Evolutionary conservation across 495 filamentous ascomycete genomes (phyloP), one percentile per base, ranked within the genome.

Genomic region (Pyrenopolyporus hunteri): DNA sequence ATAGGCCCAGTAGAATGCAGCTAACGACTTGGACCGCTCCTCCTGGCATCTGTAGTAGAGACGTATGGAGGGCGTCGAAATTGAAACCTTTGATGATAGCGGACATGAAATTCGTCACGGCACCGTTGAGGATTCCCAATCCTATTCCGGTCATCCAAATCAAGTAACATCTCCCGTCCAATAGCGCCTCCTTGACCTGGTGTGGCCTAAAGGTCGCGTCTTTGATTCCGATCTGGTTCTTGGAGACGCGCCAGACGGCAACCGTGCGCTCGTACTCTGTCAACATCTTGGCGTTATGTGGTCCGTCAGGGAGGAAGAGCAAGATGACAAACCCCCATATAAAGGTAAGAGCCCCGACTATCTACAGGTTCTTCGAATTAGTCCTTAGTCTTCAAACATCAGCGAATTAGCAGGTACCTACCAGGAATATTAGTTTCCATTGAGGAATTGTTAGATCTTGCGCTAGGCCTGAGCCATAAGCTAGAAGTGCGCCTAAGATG

Each of bases 321-420:
- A 70, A 46, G 44, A 77, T 72, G 39, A 77, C 63, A 23, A 72
- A 70, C 0, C 66, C 64, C 75, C 75, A 77, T 6, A 70, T 22
- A 45, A 82, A 74, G 26, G 78, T 83, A n/a, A 83, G 62, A 1
- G 76, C 64, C 4, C 82, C 82, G 40, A 81, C 80, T 11, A 68
- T 68, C 66, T 68, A 57, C 26, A 48, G 8, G 19, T 3, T 17
- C 26, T 28, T 10, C 20, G n/a, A 11, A 29, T 59, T 51, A 64
- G 52, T 17, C 4, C 6, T 7, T 23, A 4, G 20, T 9, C 11
- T 29, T 4, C 26, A 13, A 29, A n/a, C 10, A 23, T 31, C 22
- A 3, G n/a, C 10, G 14, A 16, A 17, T 20, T 13, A 43, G n/a
- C n/a, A 19, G 13, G 14, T 16, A 14, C 45, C 4, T 52, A 68